Percentiles rank a stretch among this genome's conserved stretches.
These are phyloP conservation scores for Artemisia argyi DNA, from an alignment of 129 eudicot genomes.

Conservation along the genomic window DNA sequence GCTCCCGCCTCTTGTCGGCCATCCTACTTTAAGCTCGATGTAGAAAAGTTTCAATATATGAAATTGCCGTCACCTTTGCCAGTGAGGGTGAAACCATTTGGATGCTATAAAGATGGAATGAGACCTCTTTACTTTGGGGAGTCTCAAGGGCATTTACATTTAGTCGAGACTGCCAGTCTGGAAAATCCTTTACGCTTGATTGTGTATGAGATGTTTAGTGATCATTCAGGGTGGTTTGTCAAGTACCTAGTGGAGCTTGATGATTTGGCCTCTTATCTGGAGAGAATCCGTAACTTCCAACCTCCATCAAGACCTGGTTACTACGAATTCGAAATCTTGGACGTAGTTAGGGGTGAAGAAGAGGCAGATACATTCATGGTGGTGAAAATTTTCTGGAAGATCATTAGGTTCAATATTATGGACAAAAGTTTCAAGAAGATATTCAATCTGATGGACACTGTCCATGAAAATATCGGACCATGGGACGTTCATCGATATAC, in stretches of 20 bases:
- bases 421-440: constrained; percentile 29
- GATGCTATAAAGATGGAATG: background rate
- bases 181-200: background rate
- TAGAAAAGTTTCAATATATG: constrained; percentile 2
- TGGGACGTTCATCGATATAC: constrained; percentile 12
- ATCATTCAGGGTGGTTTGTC: constrained; percentile 20
- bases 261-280: constrained; percentile 11
- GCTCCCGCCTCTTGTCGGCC: background rate
- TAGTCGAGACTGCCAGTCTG: constrained; percentile 9
- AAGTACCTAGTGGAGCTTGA: constrained; percentile 26
- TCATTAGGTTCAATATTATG: constrained; percentile 21
- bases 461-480: background rate
- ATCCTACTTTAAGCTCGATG: constrained; percentile 20
- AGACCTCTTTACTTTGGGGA: constrained; percentile 35
- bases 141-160: constrained; percentile 40
- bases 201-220: constrained; percentile 30
- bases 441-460: background rate
- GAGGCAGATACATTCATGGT: constrained; percentile 32
- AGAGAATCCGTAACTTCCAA: background rate
- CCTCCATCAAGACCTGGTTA: background rate
- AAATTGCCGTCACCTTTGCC: constrained; percentile 13
- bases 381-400: constrained; percentile 21
- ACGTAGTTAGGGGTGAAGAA: constrained; percentile 21
- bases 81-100: too few species aligned
- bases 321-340: constrained; percentile 1